Conservation (phyloP, 2,329 filamentous ascomycete species). For the Proliferodiscus dingleyae region DNA sequence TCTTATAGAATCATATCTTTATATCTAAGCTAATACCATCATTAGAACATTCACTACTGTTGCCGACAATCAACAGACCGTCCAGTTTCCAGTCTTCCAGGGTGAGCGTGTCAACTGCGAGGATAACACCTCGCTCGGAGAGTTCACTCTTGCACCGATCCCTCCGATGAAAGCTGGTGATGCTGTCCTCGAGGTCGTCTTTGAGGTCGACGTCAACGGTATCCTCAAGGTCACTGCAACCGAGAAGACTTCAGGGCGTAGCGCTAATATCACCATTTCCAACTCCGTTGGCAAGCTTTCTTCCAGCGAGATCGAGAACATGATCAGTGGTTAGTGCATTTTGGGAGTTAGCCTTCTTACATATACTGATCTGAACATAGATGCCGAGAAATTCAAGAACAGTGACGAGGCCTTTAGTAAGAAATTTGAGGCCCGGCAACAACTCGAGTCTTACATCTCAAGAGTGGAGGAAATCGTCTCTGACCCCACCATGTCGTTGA, state of each 20-base stretch:
- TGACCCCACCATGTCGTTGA: slow-evolving; percentile 90
- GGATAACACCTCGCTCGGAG: slow-evolving; percentile 95
- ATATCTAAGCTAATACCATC: slow-evolving; percentile 10
- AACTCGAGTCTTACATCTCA: slow-evolving; percentile 98
- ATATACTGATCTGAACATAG: too few species aligned
- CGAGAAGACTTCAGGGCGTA: slow-evolving; percentile 97
- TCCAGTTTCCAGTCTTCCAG: slow-evolving; percentile 91
- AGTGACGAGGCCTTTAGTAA: slow-evolving; percentile 98
- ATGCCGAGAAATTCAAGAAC: slow-evolving; percentile 98
- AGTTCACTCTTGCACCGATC: slow-evolving; percentile 91
- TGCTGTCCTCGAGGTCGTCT: slow-evolving; percentile 93
- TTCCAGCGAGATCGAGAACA: slow-evolving; percentile 89
- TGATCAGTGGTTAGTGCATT: too few species aligned
- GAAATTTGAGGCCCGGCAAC: slow-evolving; percentile 98
- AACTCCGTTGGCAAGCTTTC: slow-evolving; percentile 99
- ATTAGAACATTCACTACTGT: slow-evolving; percentile 75
- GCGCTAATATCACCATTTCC: slow-evolving; percentile 98
- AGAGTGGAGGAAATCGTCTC: slow-evolving; percentile 98
- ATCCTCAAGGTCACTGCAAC: slow-evolving; percentile 99
- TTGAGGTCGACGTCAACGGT: slow-evolving; percentile 99
- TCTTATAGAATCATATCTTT: too few species aligned
- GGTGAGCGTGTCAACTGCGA: slow-evolving; percentile 97
- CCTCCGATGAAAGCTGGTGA: slow-evolving; percentile 78
- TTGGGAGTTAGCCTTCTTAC: too few species aligned
- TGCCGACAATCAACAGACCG: slow-evolving; percentile 41